Evolutionary conservation across 108 stramenopile species (phyloP), one percentile per base, ranked within the genome.

Genomic region (Aurantiochytrium sp.): DNA sequence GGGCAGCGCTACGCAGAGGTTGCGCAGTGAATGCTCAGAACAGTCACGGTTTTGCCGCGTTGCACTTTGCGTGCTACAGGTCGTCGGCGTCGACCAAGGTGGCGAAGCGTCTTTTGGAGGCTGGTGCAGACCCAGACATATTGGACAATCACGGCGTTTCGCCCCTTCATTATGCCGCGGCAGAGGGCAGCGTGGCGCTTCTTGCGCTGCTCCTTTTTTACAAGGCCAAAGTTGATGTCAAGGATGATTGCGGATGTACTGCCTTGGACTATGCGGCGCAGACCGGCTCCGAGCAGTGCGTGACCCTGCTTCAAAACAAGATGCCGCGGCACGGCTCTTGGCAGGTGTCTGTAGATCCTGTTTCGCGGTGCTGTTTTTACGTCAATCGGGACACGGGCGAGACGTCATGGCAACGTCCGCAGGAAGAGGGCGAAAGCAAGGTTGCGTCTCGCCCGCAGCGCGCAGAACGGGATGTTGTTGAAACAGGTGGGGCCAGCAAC

Each of bases 31-130:
- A 53, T 53, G 51, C 76, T 6, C 19, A 35, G 6, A 83, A 83
- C 23, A 6, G 51, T 6, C 28, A 83, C 28, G 76, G 76, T 6
- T 83, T 83, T 23, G 76, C 76, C 0, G 49, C 76, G 3, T 35
- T 83, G 6, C 76, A 83, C 76, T 83, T 53, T 53, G 76, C 76
- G 45, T 83, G 76, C 51, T 83, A 83, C 28, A 6, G 49, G 76
- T 21, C 76, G 23, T 83, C 76, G 19, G 76, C 51, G 16, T 83
- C 76, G 51, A 16, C 49, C 2, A 83, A 47, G 51, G 51, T 35
- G 14, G 51, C 76, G 25, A 12, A 83, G 23, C 12, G 12, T 12
- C 76, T 88, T 19, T 44, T 88, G 14, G 87, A 88, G 29, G 35
- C 44, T 5, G 87, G 87, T 43, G 87, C 87, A 8, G 58, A 60